phyloP scores from a whole-genome alignment of 2,329 filamentous ascomycete genomes.

The Aureobasidium sp. region DNA sequence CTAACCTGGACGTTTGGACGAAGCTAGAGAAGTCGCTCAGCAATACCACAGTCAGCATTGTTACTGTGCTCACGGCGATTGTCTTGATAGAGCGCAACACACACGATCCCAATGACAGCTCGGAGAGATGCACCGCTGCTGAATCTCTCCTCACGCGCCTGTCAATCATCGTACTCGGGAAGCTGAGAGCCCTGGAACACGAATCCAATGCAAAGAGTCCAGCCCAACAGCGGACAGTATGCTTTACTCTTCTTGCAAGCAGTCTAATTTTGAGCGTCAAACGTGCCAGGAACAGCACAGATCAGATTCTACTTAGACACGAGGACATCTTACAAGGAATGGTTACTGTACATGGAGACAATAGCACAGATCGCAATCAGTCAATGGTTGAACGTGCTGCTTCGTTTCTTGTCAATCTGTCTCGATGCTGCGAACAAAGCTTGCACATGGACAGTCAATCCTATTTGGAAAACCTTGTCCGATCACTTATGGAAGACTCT shows the following conservation, averaged over 20 bases:
- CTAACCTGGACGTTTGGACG: neutral
- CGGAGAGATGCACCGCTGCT: neutral
- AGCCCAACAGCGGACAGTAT: neutral
- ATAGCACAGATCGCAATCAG: neutral
- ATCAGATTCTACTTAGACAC: neutral
- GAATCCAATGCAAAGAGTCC: neutral
- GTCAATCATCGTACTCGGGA: neutral
- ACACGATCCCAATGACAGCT: neutral
- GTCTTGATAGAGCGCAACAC: constrained; percentile 2
- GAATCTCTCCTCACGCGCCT: constrained; percentile 1
- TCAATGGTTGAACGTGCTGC: constrained; percentile 15
- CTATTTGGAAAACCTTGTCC: constrained; percentile 27
- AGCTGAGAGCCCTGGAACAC: neutral
- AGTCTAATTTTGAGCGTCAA: neutral
- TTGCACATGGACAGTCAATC: constrained; percentile 26
- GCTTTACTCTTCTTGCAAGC: constrained; percentile 6
- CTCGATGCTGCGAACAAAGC: constrained; percentile 31
- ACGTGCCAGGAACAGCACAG: neutral
- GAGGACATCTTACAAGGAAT: neutral
- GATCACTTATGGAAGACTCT: constrained; percentile 24
- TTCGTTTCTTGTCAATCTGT: constrained; percentile 29
- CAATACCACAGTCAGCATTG: constrained; percentile 17
- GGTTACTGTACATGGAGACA: neutral
- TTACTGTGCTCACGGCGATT: constrained; percentile 17
- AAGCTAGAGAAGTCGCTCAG: constrained; percentile 1